These are phyloP conservation scores for Sequoiadendron giganteum DNA, from an alignment of 75 land plant genomes.

Conservation along the genomic window DNA sequence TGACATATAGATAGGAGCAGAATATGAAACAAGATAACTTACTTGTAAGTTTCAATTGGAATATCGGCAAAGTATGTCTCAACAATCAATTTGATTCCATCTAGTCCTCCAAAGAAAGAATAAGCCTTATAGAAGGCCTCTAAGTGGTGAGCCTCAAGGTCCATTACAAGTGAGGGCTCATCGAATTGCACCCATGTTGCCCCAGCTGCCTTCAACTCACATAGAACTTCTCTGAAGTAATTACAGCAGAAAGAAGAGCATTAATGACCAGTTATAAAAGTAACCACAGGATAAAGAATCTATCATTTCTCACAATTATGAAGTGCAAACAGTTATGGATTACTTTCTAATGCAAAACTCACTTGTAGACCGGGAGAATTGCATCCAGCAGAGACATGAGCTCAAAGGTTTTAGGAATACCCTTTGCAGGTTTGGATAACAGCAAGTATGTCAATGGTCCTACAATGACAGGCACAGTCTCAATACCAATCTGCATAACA, in stretches of 20 bases:
- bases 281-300: not conserved
- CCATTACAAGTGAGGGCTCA: constrained; percentile 51
- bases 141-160: constrained; percentile 38
- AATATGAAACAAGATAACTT: not conserved
- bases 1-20: not conserved
- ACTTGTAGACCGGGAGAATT: constrained; percentile 43
- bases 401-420: constrained; percentile 23
- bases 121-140: constrained; percentile 39
- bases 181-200: constrained; percentile 60
- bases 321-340: not conserved
- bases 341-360: constrained; percentile 3
- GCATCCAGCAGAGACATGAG: constrained; percentile 23
- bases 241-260: not conserved
- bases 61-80: constrained; percentile 61
- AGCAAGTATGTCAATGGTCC: constrained; percentile 29
- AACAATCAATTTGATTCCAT: constrained; percentile 31
- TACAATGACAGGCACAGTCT: constrained; percentile 33
- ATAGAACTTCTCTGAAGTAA: constrained; percentile 41
- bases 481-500: constrained; percentile 30
- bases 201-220: constrained; percentile 52
- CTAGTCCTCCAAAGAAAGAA: constrained; percentile 19
- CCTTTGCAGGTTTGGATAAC: constrained; percentile 25
- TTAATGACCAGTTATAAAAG: not conserved
- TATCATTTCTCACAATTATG: not conserved
- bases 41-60: constrained; percentile 47